Conservation (phyloP, 805 yeast species). For the Jamesozyma rosinii region DNA sequence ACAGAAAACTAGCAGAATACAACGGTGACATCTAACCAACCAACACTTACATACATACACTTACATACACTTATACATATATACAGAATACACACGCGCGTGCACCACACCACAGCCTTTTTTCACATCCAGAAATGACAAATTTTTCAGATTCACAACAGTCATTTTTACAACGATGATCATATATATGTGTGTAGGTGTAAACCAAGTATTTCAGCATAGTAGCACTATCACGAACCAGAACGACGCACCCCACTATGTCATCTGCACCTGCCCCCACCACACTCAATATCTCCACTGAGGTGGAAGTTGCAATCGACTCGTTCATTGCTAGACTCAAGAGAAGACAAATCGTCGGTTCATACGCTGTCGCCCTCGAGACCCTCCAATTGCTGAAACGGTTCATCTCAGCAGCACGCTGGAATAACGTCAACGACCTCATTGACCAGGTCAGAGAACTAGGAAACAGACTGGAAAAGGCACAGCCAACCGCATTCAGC, state of each 20-base stretch:
- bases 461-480: constrained; percentile 60
- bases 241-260: no score
- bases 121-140: no score
- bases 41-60: no score
- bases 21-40: constrained; percentile 22
- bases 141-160: no score
- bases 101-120: neutral
- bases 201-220: no score
- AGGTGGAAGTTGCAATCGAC: constrained; percentile 35
- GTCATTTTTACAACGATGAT: no score
- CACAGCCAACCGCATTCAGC: constrained; percentile 83
- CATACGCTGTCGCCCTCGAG: constrained; percentile 73
- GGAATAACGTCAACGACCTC: constrained; percentile 70
- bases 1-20: constrained; percentile 22
- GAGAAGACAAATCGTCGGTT: constrained; percentile 76
- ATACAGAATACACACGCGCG: neutral
- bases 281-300: constrained; percentile 19
- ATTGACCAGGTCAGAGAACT: constrained; percentile 62
- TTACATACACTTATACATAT: no score
- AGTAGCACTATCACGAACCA: no score
- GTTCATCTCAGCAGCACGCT: constrained; percentile 80
- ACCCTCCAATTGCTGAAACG: constrained; percentile 81
- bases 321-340: constrained; percentile 51
- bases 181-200: no score
- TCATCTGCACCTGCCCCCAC: no score